A percentile compares a stretch with the other conserved stretches of the same genome.
Evolutionary conservation across 2,329 filamentous ascomycete genomes (phyloP).

Genomic region (Tolypocladium guangdongense): DNA sequence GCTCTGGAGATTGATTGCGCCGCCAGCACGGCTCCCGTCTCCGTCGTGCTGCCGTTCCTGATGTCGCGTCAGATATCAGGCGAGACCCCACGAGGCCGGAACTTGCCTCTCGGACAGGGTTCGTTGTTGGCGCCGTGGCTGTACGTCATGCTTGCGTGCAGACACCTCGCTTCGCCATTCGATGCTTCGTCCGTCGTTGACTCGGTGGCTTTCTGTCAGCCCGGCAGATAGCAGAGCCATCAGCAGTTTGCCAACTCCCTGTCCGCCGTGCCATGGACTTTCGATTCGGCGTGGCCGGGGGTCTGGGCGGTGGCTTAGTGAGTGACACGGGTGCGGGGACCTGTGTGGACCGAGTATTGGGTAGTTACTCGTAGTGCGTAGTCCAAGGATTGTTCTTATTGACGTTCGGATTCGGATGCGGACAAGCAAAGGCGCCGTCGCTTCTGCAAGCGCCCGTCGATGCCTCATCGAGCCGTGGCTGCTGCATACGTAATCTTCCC

Average conservation of each 20-base stretch:
- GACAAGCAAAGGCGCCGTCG: neutral
- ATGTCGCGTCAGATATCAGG: no score
- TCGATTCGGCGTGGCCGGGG: neutral
- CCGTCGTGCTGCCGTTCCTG: neutral
- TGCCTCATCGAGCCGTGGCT: neutral
- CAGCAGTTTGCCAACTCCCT: no score
- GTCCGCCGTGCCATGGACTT: no score
- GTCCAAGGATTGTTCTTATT: no score
- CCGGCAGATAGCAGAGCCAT: no score
- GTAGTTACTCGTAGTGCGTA: no score
- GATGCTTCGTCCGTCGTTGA: neutral
- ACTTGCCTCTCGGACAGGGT: no score
- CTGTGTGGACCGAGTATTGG: no score
- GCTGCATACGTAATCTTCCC: neutral
- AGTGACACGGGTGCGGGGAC: no score
- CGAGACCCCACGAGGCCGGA: neutral
- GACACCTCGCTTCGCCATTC: no score
- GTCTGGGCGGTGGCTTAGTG: neutral
- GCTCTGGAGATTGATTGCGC: neutral
- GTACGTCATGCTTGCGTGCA: neutral
- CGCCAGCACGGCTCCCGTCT: neutral
- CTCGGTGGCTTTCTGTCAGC: neutral
- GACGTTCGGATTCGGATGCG: neutral
- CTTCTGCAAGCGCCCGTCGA: neutral
- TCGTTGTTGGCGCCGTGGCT: neutral